These are phyloP conservation scores for Chaetomium sp. DNA, from an alignment of 2,329 filamentous ascomycete species.

Conservation along the genomic window DNA sequence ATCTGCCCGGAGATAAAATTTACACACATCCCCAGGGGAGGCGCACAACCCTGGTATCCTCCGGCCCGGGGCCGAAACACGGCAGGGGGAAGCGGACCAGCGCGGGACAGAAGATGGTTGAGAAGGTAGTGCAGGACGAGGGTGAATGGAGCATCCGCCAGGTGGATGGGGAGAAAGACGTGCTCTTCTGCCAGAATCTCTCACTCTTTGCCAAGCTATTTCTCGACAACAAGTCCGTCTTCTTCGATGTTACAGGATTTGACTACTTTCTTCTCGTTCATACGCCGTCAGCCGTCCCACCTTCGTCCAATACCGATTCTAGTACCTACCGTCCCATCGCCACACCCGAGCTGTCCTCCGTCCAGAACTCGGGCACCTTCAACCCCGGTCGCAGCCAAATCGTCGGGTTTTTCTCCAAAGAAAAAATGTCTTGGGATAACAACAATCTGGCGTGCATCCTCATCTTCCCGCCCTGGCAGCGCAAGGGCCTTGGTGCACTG, in stretches of 20 bases:
- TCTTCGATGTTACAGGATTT: conserved; percentile 92
- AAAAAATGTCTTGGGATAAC: conserved; percentile 98
- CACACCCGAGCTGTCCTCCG: neutral
- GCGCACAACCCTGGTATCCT: conserved; percentile 34
- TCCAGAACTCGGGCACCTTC: neutral
- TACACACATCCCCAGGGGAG: conserved; percentile 56
- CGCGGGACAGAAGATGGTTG: conserved; percentile 31
- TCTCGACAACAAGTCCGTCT: conserved; percentile 95
- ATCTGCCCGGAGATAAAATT: conserved; percentile 62
- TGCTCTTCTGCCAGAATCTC: conserved; percentile 88
- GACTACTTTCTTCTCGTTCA: conserved; percentile 90
- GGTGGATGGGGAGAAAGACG: conserved; percentile 81
- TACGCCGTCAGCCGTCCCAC: conserved; percentile 41
- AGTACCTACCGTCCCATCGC: neutral
- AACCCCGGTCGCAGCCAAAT: conserved; percentile 44
- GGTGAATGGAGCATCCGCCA: conserved; percentile 85
- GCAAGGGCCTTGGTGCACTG: conserved; percentile 77
- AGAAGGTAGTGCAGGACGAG: conserved; percentile 47
- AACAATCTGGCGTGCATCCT: conserved; percentile 97
- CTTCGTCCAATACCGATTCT: conserved; percentile 4
- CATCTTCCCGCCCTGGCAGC: conserved; percentile 92
- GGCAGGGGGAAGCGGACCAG: conserved; percentile 33
- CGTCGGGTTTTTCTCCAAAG: conserved; percentile 96
- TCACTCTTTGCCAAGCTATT: conserved; percentile 96
- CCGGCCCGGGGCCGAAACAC: conserved; percentile 26